phyloP scores from a whole-genome alignment of 306 rosid species.

The Chamaecrista fasciculata region DNA sequence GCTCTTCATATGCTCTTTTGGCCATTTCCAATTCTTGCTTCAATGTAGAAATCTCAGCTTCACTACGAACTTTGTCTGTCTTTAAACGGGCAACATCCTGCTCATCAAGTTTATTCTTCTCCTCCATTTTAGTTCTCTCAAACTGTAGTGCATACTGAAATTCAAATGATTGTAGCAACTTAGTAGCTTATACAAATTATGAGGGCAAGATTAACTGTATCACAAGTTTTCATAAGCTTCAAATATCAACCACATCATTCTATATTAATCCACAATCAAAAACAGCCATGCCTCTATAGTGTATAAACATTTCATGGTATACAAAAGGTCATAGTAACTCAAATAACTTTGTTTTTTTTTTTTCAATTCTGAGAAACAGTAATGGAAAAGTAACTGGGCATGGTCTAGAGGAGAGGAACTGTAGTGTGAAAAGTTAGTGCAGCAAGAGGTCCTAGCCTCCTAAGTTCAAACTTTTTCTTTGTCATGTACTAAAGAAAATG shows the following conservation, averaged over 20 bases:
- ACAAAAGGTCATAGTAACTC: conserved; percentile 12
- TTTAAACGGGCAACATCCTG: conserved; percentile 63
- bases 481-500: neutral
- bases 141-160: conserved; percentile 46
- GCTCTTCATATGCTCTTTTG: conserved; percentile 57
- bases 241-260: conserved; percentile 22
- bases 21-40: conserved; percentile 63
- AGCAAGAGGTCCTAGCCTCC: neutral
- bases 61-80: conserved; percentile 59
- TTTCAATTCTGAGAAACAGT: neutral
- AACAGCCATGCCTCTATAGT: conserved; percentile 12
- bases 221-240: conserved; percentile 17
- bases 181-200: conserved; percentile 23
- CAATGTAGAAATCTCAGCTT: conserved; percentile 57
- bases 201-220: conserved; percentile 12
- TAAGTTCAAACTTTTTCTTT: neutral
- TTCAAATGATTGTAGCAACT: conserved; percentile 13
- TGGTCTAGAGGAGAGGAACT: neutral
- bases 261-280: neutral
- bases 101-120: conserved; percentile 75
- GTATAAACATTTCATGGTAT: conserved; percentile 21
- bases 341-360: neutral
- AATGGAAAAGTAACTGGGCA: neutral
- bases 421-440: neutral
- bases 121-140: conserved; percentile 70